Conservation (phyloP, 345 rosid genomes). For the Dimocarpus longan region DNA sequence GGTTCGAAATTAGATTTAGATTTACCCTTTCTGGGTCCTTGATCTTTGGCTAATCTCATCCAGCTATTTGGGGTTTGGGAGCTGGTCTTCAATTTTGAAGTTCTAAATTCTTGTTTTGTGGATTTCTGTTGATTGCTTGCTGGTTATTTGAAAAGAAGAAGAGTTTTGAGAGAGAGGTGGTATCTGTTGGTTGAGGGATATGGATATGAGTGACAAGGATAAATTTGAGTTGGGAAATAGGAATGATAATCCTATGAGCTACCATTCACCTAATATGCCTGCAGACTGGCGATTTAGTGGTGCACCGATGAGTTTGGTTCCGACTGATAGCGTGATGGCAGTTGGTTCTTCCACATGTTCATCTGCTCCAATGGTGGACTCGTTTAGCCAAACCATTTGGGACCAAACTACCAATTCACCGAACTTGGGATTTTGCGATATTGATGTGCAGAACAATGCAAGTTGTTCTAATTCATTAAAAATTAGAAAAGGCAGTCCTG, state of each 20-base stretch:
- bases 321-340: constrained; percentile 50
- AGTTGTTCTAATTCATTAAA: constrained; percentile 42
- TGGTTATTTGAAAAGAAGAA: constrained; percentile 22
- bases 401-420: constrained; percentile 62
- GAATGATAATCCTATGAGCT: constrained; percentile 41
- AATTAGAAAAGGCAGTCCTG: constrained; percentile 44
- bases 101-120: constrained; percentile 20
- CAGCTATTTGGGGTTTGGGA: constrained; percentile 22
- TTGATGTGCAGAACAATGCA: constrained; percentile 44
- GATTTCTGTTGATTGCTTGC: constrained; percentile 21
- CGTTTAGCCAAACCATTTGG: constrained; percentile 69
- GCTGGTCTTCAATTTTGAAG: constrained; percentile 29
- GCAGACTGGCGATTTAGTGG: constrained; percentile 63
- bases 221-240: constrained; percentile 61
- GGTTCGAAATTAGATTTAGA: constrained; percentile 13
- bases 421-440: constrained; percentile 63
- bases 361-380: constrained; percentile 69
- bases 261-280: constrained; percentile 48
- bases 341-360: constrained; percentile 63
- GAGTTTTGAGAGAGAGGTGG: constrained; percentile 26
- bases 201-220: constrained; percentile 70
- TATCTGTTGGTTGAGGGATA: constrained; percentile 34
- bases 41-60: constrained; percentile 30
- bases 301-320: constrained; percentile 52
- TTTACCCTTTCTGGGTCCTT: constrained; percentile 19